Base-by-base conservation (phyloP, 768 basidiomycete species). In the Pulveroboletus sp. region DNA sequence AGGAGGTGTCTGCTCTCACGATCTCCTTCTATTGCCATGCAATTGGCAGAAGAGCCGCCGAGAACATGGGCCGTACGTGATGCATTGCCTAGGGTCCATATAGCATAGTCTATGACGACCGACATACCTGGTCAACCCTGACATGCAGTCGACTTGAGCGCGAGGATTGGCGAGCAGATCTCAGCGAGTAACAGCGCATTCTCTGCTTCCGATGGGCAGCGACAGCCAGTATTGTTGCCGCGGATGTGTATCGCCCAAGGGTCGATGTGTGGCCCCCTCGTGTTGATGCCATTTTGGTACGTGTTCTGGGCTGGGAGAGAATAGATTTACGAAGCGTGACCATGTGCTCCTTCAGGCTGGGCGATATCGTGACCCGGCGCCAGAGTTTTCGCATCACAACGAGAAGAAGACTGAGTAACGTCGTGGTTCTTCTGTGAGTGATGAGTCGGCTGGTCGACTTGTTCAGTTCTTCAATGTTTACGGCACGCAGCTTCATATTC, bases 31-130 rank as follows among this genome's bases (percentile, higher is more conserved):
- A 40, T 28, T 39, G 28, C 42, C 33, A 32, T 37, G 30, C 43
- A 10, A 39, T 47, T 9, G 33, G 43, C 32, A 28, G 26, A 52
- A 50, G 50, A 42, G 37, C 11, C 26, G 33, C 26, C 37, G 38
- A 50, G 51, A 43, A 41, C 39, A 27, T 43, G 17, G 0, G 42
- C 1, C 39, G 50, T 64, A 61, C 62, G 61, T 58, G 52, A 61
- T 39, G 41, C 8, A 39, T 21, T 32, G 15, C 21, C 37, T 41
- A 18, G 12, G 37, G 26, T 36, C 30, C 15, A 38, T 27, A 11
- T 8, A 40, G 33, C 38, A 39, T 37, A 10, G 4, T 12, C 6
- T 32, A 7, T 15, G 15, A 35, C 33, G 33, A 12, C n/a, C 14
- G 12, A 12, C 6, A 33, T 12, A 15, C 12, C 14, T 14, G 32